Evolutionary conservation across 2,329 filamentous ascomycete genomes (phyloP), one percentile per base, ranked within the genome.

Genomic region (Cryphonectria radicalis): DNA sequence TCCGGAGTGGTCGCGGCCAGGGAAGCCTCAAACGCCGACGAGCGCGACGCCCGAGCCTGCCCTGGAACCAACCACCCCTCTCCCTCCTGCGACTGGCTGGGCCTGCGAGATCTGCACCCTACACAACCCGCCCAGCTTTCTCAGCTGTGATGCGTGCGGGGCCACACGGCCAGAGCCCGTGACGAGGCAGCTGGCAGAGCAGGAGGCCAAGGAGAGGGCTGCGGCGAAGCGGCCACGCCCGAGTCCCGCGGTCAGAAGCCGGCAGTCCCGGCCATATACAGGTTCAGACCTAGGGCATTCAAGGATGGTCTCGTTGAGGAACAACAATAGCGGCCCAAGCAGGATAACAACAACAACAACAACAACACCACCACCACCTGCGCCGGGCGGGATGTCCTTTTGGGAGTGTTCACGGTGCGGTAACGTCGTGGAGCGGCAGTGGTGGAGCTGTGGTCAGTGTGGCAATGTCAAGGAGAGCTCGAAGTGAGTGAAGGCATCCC

Each of bases 101-200:
- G 81, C 80, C 13, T 91, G 89, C 74, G 77, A 78, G 28, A 77
- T 84, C 17, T 91, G 89, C 76, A 91, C 89, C 0, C 79, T 90
- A 32, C 82, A 85, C 70, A 91, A 91, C 74, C 84, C 85, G 1
- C 71, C 78, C 11, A 79, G 74, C n/a, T 87, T 81, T 73, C 79
- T 87, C 37, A 84, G 80, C 74, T 91, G 89, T 76, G 88, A 88
- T 73, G 88, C 86, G 6, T 91, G 89, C 74, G 84, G 84, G 13
- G 79, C 77, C 13, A 82, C 86, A 76, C 81, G 84, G 68, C 77
- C 78, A 14, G 77, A 76, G 32, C 76, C 79, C n/a, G 75, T 77
- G 28, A 63, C 72, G 35, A 64, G 59, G 60, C 71, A 67, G 59
- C 53, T 70, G 46, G 32, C 73, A 37, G 62, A 69, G 19, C 60